Percentiles rank a stretch among this genome's conserved stretches.
phyloP scores from a whole-genome alignment of 768 basidiomycete genomes.

The Tricholoma hemisulphureum region DNA sequence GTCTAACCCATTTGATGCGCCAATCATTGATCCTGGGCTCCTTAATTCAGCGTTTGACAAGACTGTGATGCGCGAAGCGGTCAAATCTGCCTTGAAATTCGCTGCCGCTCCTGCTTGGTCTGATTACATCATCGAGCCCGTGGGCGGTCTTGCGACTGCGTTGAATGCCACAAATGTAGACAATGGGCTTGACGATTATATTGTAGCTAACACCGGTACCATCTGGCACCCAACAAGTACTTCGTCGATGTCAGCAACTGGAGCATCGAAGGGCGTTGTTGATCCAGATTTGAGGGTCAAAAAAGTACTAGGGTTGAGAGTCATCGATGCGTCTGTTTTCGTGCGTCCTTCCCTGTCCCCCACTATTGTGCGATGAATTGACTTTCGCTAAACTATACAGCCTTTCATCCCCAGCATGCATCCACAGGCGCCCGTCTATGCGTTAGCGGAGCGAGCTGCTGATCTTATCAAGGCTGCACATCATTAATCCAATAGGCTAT shows the following conservation, averaged over 20 bases:
- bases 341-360: no score
- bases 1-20: constrained; percentile 40
- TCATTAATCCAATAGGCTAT: no score
- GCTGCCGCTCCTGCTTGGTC: constrained; percentile 13
- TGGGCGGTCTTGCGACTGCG: neutral
- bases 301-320: constrained; percentile 25
- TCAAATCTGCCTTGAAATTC: constrained; percentile 18
- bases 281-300: constrained; percentile 32
- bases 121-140: constrained; percentile 11
- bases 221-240: constrained; percentile 25
- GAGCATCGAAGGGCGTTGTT: constrained; percentile 27
- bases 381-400: no score
- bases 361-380: no score
- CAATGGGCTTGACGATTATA: constrained; percentile 21
- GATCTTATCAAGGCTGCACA: no score
- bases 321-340: constrained; percentile 36
- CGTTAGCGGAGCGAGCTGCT: no score
- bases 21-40: constrained; percentile 47
- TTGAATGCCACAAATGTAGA: constrained; percentile 8
- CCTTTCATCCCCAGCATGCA: no score
- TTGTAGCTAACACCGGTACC: constrained; percentile 12
- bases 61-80: constrained; percentile 18
- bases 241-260: constrained; percentile 25
- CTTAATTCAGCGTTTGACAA: constrained; percentile 23
- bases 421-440: no score